Evolutionary conservation across 805 yeast species (phyloP).

Genomic region (Ogataea neopini): DNA sequence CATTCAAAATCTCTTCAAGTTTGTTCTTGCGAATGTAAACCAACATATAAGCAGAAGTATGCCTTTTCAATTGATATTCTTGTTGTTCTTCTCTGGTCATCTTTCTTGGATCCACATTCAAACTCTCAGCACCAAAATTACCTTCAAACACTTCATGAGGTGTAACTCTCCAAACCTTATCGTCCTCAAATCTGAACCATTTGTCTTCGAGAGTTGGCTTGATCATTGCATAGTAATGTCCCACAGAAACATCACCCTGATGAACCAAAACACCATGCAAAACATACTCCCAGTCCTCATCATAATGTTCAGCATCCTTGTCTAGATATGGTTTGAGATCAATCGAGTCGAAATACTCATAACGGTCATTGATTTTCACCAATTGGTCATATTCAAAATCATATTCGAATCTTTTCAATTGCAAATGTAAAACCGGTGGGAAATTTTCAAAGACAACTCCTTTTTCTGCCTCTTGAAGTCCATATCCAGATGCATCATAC

Average conservation of each 20-base stretch:
- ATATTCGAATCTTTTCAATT: constrained; percentile 90
- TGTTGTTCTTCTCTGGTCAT: constrained; percentile 62
- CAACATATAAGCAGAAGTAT: constrained; percentile 95
- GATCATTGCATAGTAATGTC: constrained; percentile 94
- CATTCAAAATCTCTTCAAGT: constrained; percentile 58
- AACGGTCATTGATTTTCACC: constrained; percentile 88
- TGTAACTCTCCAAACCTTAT: constrained; percentile 86
- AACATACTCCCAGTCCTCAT: constrained; percentile 73
- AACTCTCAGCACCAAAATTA: constrained; percentile 80
- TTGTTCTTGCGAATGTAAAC: constrained; percentile 78
- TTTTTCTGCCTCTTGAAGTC: constrained; percentile 93
- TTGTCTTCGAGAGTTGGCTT: constrained; percentile 68
- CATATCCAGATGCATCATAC: constrained; percentile 86
- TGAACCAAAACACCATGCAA: constrained; percentile 95
- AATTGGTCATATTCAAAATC: constrained; percentile 87
- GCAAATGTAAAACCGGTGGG: constrained; percentile 92
- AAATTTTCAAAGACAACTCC: constrained; percentile 90
- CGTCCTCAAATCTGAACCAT: constrained; percentile 96
- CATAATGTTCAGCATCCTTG: constrained; percentile 44
- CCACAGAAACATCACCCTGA: constrained; percentile 92
- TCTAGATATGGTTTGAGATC: constrained; percentile 81
- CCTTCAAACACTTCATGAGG: constrained; percentile 84
- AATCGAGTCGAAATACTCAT: constrained; percentile 82
- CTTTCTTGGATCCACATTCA: constrained; percentile 48
- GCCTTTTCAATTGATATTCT: constrained; percentile 68